Evolutionary conservation across 75 land plant genomes (phyloP).

Genomic region (Picea glauca): DNA sequence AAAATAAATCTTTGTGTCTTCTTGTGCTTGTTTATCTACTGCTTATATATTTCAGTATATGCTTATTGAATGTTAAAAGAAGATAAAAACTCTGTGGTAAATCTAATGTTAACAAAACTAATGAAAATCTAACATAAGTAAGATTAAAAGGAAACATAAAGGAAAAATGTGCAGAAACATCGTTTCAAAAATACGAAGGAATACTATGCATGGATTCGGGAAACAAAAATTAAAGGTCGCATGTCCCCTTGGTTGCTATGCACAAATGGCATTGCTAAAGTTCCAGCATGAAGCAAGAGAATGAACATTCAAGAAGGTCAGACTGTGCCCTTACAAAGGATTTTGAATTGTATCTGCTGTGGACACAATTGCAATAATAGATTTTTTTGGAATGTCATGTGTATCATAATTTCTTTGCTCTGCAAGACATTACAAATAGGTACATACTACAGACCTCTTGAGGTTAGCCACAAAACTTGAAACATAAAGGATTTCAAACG

Average conservation of each 20-base stretch:
- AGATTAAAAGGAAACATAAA: background rate
- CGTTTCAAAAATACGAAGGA: no score
- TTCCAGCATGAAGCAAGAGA: background rate
- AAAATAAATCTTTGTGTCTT: no score
- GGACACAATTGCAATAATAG: background rate
- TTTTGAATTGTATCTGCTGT: background rate
- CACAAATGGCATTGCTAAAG: background rate
- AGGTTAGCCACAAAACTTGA: no score
- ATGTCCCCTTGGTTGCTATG: background rate
- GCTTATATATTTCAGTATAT: no score
- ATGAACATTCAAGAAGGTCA: no score
- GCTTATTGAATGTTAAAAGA: no score
- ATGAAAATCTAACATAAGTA: background rate
- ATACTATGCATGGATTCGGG: no score
- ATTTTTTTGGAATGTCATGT: background rate
- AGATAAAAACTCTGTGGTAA: no score
- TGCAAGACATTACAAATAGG: background rate
- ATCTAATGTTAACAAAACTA: no score
- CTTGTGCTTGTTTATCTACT: no score
- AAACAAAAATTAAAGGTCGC: background rate
- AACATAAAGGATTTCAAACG: no score
- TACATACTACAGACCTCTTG: background rate
- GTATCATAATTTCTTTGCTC: background rate
- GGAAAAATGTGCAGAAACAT: background rate
- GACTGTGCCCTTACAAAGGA: background rate